Conservation (phyloP, 2,329 filamentous ascomycete species). For the Fusarium abutilonis region DNA sequence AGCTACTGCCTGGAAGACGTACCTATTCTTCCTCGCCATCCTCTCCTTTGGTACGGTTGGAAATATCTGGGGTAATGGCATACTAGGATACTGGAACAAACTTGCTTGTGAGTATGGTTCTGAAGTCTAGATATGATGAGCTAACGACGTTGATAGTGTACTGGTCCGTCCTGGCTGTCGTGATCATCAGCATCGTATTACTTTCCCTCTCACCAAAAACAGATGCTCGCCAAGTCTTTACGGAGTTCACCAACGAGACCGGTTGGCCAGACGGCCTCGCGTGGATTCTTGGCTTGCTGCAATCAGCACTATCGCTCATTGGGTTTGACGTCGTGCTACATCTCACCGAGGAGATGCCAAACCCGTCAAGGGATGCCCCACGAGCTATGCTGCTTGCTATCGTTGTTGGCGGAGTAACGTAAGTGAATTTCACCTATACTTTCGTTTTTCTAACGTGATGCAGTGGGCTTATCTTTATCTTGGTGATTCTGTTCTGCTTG, state of each 20-base stretch:
- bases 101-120: conserved; percentile 44
- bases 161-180: conserved; percentile 55
- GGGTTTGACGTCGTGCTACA: conserved; percentile 59
- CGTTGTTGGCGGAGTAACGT: conserved; percentile 55
- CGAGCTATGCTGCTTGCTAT: conserved; percentile 56
- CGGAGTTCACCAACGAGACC: conserved; percentile 55
- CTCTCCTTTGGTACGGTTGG: conserved; percentile 36
- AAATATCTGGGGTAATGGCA: conserved; percentile 52
- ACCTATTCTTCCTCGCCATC: conserved; percentile 53
- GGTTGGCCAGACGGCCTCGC: conserved; percentile 58
- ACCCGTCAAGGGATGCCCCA: conserved; percentile 53
- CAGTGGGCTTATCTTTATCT: conserved; percentile 52
- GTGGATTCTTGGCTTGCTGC: conserved; percentile 59
- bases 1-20: conserved; percentile 53
- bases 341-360: conserved; percentile 59
- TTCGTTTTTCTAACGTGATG: neutral
- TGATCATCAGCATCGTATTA: conserved; percentile 56
- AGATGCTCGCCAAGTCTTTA: conserved; percentile 55
- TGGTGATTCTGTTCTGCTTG: conserved; percentile 56
- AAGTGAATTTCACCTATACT: conserved; percentile 15
- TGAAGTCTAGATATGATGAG: neutral
- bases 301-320: conserved; percentile 50
- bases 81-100: conserved; percentile 55
- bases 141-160: conserved; percentile 43
- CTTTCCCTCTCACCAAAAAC: conserved; percentile 54